A percentile compares a stretch with the other conserved stretches of the same genome.
These are phyloP conservation scores for Rhodotorula toruloides DNA, from an alignment of 768 basidiomycete species.

Conservation along the genomic window DNA sequence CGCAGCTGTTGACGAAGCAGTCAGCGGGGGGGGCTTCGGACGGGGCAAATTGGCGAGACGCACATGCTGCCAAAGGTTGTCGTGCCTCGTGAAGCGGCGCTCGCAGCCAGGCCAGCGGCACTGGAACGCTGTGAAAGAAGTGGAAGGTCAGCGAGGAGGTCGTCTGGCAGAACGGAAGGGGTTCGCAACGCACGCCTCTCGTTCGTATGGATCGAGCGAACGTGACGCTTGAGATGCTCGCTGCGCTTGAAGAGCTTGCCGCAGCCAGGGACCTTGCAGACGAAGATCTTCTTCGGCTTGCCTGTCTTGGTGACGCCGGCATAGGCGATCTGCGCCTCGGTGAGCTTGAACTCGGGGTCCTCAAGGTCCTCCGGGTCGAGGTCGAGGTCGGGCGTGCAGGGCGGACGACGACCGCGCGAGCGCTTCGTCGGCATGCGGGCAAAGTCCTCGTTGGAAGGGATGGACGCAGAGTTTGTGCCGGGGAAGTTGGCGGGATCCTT, in stretches of 20 bases:
- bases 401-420: conserved; percentile 36
- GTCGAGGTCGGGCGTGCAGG: conserved; percentile 12
- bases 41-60: background rate
- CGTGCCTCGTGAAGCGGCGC: conserved; percentile 70
- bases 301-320: conserved; percentile 38
- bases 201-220: conserved; percentile 81
- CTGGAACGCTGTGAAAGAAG: conserved; percentile 57
- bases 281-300: conserved; percentile 33
- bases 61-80: conserved; percentile 69
- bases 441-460: conserved; percentile 17
- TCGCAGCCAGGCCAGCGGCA: conserved; percentile 64
- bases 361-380: conserved; percentile 1
- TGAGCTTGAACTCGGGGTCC: conserved; percentile 13
- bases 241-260: conserved; percentile 81
- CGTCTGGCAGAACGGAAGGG: background rate
- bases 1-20: conserved; percentile 21
- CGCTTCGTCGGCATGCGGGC: conserved; percentile 32
- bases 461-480: conserved; percentile 8
- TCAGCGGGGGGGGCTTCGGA: too few relatives aligned
- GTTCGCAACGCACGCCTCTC: conserved; percentile 69
- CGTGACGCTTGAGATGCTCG: conserved; percentile 84
- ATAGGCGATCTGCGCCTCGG: conserved; percentile 26
- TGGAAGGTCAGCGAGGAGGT: background rate
- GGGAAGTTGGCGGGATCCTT: background rate
- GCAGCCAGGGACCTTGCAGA: conserved; percentile 61